phyloP scores from a whole-genome alignment of 202 grass and related monocot genomes.

The Tripidium arundinaceum region DNA sequence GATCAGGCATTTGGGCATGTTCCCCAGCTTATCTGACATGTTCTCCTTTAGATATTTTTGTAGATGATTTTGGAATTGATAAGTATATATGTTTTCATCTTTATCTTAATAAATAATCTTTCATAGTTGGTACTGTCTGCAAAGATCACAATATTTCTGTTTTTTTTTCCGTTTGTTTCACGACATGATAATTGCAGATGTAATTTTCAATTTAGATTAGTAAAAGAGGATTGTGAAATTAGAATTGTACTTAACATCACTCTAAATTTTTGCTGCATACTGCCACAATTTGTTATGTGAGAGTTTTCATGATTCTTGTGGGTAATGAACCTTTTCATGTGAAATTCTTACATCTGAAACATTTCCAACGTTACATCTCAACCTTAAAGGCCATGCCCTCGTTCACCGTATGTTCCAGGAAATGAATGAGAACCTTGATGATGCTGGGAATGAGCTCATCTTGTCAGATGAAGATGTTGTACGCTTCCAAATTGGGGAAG shows the following conservation, averaged over 20 bases:
- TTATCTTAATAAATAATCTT: background rate
- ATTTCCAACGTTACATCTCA: background rate
- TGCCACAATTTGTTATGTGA: background rate
- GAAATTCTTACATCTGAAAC: background rate
- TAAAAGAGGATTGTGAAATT: background rate
- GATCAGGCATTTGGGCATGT: background rate
- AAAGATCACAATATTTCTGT: background rate
- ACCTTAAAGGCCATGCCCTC: background rate
- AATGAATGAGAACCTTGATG: conserved; percentile 90
- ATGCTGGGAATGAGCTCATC: conserved; percentile 94
- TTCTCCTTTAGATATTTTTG: background rate
- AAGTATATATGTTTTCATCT: background rate
- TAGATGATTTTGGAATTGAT: background rate
- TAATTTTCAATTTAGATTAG: background rate
- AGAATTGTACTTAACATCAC: background rate
- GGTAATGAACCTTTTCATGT: background rate
- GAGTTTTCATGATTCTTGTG: background rate
- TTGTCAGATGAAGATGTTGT: conserved; percentile 93
- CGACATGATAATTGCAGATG: background rate
- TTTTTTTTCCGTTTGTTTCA: background rate
- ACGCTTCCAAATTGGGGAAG: conserved; percentile 92
- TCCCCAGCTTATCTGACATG: background rate
- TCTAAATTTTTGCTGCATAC: background rate
- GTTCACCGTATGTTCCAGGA: conserved; percentile 46
- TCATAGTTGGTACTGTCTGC: background rate